phyloP scores from a whole-genome alignment of 805 yeast species.

The Starmera dryadoides region DNA sequence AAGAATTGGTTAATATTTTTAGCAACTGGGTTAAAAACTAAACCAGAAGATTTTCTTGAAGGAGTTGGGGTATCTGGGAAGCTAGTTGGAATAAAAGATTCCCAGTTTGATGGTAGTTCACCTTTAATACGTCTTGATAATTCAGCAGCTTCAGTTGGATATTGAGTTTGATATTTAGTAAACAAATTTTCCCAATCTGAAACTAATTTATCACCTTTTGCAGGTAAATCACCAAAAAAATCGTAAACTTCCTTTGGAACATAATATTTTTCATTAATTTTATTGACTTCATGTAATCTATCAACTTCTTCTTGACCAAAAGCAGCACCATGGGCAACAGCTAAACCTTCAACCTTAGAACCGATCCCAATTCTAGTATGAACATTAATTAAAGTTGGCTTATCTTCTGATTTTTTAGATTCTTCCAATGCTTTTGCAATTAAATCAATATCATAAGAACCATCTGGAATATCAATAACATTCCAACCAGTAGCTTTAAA shows the following conservation, averaged over 20 bases:
- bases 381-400: constrained; percentile 87
- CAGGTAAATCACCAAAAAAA: constrained; percentile 54
- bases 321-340: constrained; percentile 94
- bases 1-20: constrained; percentile 75
- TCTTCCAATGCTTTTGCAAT: constrained; percentile 68
- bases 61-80: constrained; percentile 80
- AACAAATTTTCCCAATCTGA: constrained; percentile 70
- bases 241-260: constrained; percentile 83
- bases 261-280: constrained; percentile 72
- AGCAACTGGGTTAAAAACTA: constrained; percentile 56
- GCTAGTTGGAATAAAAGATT: constrained; percentile 65
- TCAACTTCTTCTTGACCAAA: constrained; percentile 86
- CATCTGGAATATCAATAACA: constrained; percentile 66
- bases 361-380: constrained; percentile 94
- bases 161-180: constrained; percentile 53
- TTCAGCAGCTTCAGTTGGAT: constrained; percentile 76
- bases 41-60: constrained; percentile 89
- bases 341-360: constrained; percentile 77
- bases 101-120: constrained; percentile 82
- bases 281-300: constrained; percentile 75
- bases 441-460: constrained; percentile 69
- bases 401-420: constrained; percentile 76
- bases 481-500: constrained; percentile 95
- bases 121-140: constrained; percentile 69
- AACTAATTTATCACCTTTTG: too few species aligned